These are phyloP conservation scores for Cryptosporidium andersoni DNA, from an alignment of 169 alveolate species.

Conservation along the genomic window DNA sequence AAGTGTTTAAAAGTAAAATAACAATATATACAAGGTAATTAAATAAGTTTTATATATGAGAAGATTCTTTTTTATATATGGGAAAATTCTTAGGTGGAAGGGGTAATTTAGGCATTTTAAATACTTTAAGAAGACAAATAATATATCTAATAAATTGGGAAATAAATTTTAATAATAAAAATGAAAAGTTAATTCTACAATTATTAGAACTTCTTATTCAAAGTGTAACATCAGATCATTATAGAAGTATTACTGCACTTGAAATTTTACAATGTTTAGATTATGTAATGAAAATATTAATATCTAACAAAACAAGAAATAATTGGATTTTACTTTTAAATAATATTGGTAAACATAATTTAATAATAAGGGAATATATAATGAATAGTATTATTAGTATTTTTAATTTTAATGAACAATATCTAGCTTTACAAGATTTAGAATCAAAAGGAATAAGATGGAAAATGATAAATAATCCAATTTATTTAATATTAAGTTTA, in stretches of 20 bases:
- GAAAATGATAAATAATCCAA: slow-evolving; percentile 22
- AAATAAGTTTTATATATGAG: background rate
- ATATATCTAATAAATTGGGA: slow-evolving; percentile 56
- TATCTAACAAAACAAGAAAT: slow-evolving; percentile 1
- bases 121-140: slow-evolving; percentile 41
- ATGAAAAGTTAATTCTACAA: background rate
- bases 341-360: slow-evolving; percentile 53
- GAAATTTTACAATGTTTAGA: slow-evolving; percentile 59
- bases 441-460: slow-evolving; percentile 44
- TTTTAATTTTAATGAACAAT: slow-evolving; percentile 16
- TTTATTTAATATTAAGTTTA: slow-evolving; percentile 14
- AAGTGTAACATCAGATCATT: slow-evolving; percentile 65
- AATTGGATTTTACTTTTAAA: slow-evolving; percentile 39
- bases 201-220: slow-evolving; percentile 7
- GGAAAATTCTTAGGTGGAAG: slow-evolving; percentile 48
- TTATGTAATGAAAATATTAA: slow-evolving; percentile 18
- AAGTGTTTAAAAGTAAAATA: background rate
- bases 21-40: background rate
- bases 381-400: slow-evolving; percentile 23
- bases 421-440: slow-evolving; percentile 25
- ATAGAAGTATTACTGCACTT: slow-evolving; percentile 47
- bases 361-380: slow-evolving; percentile 48
- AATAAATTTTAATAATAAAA: slow-evolving; percentile 8
- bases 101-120: slow-evolving; percentile 49
- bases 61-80: background rate